Conservation (phyloP, 1,284 basidiomycete genomes). For the Marasmius fiardii region DNA sequence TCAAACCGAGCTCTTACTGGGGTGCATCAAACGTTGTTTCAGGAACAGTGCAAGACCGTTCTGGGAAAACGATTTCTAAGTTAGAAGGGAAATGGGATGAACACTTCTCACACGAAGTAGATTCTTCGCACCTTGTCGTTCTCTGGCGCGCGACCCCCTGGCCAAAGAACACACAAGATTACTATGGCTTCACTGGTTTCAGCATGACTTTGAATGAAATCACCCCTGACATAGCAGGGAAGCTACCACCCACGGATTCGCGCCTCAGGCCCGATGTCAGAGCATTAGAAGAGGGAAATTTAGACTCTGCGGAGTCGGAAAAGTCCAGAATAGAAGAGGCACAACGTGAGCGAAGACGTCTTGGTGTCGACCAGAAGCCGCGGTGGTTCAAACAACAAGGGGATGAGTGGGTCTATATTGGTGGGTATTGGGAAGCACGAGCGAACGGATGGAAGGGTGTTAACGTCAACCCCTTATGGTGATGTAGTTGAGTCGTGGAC, state of each 20-base stretch:
- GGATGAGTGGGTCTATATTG: slow-evolving; percentile 72
- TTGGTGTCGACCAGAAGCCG: slow-evolving; percentile 52
- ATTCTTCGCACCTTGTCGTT: slow-evolving; percentile 66
- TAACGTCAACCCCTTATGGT: slow-evolving; percentile 58
- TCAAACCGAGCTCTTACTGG: slow-evolving; percentile 85
- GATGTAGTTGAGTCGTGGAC: slow-evolving; percentile 21
- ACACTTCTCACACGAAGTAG: slow-evolving; percentile 62
- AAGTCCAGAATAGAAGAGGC: slow-evolving; percentile 76
- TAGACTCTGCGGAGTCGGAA: slow-evolving; percentile 74
- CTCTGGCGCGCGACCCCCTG: slow-evolving; percentile 75
- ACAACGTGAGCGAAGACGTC: slow-evolving; percentile 64
- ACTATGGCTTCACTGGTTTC: slow-evolving; percentile 83
- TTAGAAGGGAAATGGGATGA: slow-evolving; percentile 88
- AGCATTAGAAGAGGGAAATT: slow-evolving; percentile 79
- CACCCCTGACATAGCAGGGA: slow-evolving; percentile 62
- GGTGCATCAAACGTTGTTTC: slow-evolving; percentile 72
- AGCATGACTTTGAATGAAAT: slow-evolving; percentile 83
- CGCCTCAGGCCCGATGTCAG: slow-evolving; percentile 83
- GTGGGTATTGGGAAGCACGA: slow-evolving; percentile 83
- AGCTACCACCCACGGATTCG: slow-evolving; percentile 83
- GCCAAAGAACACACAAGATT: slow-evolving; percentile 69
- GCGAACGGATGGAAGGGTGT: slow-evolving; percentile 57
- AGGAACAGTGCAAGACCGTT: slow-evolving; percentile 54
- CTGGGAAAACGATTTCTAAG: slow-evolving; percentile 51
- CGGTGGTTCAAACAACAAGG: slow-evolving; percentile 72